These are phyloP conservation scores for Tylopilus felleus DNA, from an alignment of 768 basidiomycete genomes.

Conservation along the genomic window DNA sequence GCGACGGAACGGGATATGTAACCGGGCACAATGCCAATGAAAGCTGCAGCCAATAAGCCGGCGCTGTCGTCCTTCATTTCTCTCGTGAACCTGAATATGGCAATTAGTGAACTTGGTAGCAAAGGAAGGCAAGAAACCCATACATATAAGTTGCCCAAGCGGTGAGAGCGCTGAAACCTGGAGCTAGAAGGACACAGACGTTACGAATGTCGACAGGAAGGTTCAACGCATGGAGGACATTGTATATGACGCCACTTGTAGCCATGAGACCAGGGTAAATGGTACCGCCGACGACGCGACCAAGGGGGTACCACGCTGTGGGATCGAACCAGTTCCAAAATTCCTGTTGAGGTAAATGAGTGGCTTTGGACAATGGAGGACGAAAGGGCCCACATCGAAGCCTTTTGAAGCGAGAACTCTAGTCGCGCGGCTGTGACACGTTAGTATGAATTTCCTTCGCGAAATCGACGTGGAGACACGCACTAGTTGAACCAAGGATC, in stretches of 20 bases:
- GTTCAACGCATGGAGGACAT: conserved; percentile 78
- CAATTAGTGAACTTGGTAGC: neutral
- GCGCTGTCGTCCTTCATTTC: conserved; percentile 96
- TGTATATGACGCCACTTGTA: conserved; percentile 96
- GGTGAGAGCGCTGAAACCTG: conserved; percentile 94
- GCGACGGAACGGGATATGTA: conserved; percentile 99
- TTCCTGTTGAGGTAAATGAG: conserved; percentile 53
- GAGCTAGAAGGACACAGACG: conserved; percentile 94
- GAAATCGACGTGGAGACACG: conserved; percentile 32
- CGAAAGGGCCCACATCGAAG: conserved; percentile 72
- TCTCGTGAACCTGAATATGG: conserved; percentile 76
- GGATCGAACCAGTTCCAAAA: conserved; percentile 99
- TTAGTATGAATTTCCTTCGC: neutral
- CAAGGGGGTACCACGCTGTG: conserved; percentile 98
- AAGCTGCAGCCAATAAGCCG: conserved; percentile 94
- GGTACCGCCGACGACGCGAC: conserved; percentile 96
- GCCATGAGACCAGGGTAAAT: conserved; percentile 99
- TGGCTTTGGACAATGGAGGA: neutral
- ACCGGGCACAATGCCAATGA: conserved; percentile 97
- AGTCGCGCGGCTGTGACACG: conserved; percentile 75
- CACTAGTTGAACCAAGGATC: conserved; percentile 99
- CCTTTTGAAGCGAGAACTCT: conserved; percentile 87
- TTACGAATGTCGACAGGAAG: conserved; percentile 98
- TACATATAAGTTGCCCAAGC: conserved; percentile 97
- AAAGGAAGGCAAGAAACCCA: conserved; percentile 23